Conservation (phyloP, 495 filamentous ascomycete genomes). For the Hypoxylon fuscum region DNA sequence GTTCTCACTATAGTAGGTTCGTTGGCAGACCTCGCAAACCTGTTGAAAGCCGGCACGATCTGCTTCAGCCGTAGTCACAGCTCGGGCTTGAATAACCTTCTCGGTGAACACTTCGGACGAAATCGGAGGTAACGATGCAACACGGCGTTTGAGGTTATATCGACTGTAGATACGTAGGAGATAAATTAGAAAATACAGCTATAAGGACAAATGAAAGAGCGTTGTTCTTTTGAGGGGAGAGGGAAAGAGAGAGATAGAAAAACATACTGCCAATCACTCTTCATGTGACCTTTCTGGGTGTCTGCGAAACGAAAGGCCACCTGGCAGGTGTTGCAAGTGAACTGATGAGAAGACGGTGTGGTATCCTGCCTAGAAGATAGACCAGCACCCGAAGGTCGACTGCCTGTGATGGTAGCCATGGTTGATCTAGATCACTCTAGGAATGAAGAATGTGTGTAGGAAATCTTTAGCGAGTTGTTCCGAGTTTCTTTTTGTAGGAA, state of each 20-base stretch:
- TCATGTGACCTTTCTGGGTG: conserved; percentile 95
- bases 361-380: conserved; percentile 46
- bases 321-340: conserved; percentile 97
- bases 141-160: conserved; percentile 96
- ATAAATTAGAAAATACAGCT: conserved; percentile 26
- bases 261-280: conserved; percentile 96
- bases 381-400: conserved; percentile 45
- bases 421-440: conserved; percentile 15
- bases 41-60: conserved; percentile 91
- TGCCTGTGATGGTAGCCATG: conserved; percentile 65
- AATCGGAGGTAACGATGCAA: conserved; percentile 90
- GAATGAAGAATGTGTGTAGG: neutral
- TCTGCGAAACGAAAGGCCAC: conserved; percentile 94
- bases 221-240: neutral
- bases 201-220: too few species aligned
- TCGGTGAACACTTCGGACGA: conserved; percentile 94
- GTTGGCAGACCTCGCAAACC: conserved; percentile 81
- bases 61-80: conserved; percentile 80
- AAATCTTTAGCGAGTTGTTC: neutral
- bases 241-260: too few species aligned
- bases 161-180: conserved; percentile 63
- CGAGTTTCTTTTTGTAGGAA: neutral
- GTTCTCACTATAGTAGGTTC: conserved; percentile 95
- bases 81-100: conserved; percentile 94
- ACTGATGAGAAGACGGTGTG: conserved; percentile 73